phyloP scores from a whole-genome alignment of 2,329 filamentous ascomycete species.

The Clarireedia homoeocarpa region DNA sequence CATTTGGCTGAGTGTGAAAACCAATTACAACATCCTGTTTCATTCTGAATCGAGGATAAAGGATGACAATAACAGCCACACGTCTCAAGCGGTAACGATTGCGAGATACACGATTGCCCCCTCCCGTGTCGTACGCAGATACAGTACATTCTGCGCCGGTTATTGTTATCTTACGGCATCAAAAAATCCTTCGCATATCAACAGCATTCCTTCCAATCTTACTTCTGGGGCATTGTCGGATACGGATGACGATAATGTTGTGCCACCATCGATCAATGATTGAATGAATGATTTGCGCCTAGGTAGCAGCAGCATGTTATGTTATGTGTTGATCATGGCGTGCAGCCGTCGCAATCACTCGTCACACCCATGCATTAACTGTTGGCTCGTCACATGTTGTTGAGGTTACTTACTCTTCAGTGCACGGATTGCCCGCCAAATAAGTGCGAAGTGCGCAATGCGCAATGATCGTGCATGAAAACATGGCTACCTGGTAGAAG shows the following conservation, averaged over 20 bases:
- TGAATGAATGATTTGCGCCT: background rate
- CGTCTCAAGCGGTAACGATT: background rate
- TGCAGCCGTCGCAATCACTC: background rate
- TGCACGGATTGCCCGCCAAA: background rate
- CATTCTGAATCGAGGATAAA: background rate
- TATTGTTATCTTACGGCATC: background rate
- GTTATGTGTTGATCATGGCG: background rate
- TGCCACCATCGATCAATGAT: background rate
- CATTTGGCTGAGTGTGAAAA: background rate
- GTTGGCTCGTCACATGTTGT: conserved; percentile 1
- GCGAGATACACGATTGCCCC: background rate
- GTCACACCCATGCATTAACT: background rate
- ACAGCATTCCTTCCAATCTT: background rate
- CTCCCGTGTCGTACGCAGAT: conserved; percentile 1
- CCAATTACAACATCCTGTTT: background rate
- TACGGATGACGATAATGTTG: background rate
- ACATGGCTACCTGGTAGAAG: background rate
- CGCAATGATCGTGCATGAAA: background rate
- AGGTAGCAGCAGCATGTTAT: background rate
- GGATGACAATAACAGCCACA: too few relatives aligned
- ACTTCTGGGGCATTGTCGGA: background rate
- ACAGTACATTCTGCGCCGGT: background rate
- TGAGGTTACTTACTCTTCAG: background rate
- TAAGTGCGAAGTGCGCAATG: too few relatives aligned
- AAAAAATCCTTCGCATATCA: conserved; percentile 1